phyloP scores from a whole-genome alignment of 2,329 filamentous ascomycete species.

The Colletotrichum caudatum region DNA sequence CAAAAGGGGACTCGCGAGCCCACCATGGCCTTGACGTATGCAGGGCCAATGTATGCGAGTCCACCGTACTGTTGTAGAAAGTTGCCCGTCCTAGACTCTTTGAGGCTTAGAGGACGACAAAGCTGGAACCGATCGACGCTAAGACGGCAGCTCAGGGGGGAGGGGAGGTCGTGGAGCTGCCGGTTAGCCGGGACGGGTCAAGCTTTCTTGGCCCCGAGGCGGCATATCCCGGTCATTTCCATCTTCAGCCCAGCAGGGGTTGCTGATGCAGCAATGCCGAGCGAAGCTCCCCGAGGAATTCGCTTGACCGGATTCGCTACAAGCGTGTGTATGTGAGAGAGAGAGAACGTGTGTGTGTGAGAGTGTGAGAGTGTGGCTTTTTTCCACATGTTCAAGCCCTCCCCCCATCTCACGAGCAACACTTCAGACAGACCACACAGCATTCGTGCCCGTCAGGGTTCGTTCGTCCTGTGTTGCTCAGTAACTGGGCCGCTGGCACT shows the following conservation, averaged over 20 bases:
- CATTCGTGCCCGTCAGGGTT: slow-evolving; percentile 16
- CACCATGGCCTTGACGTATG: neutral
- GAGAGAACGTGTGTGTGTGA: no score
- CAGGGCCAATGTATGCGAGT: slow-evolving; percentile 6
- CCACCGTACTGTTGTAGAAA: no score
- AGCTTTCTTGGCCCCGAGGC: slow-evolving; percentile 31
- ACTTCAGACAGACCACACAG: neutral
- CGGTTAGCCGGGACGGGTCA: slow-evolving; percentile 33
- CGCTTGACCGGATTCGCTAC: slow-evolving; percentile 14
- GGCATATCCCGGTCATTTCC: neutral
- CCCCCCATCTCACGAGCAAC: neutral
- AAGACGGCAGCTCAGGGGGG: neutral
- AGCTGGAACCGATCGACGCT: neutral
- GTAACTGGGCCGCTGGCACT: no score
- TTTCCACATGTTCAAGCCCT: neutral
- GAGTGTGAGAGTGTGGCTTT: neutral
- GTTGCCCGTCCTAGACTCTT: no score
- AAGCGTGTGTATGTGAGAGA: no score
- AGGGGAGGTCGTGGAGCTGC: slow-evolving; percentile 28
- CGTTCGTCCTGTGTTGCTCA: slow-evolving; percentile 34
- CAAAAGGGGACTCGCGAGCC: neutral
- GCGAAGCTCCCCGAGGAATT: slow-evolving; percentile 11
- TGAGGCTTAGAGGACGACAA: no score
- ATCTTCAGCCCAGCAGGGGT: slow-evolving; percentile 38
- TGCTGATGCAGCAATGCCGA: slow-evolving; percentile 37